Percentiles rank a stretch among this genome's conserved stretches.
Evolutionary conservation across 2,329 filamentous ascomycete species (phyloP).

Genomic region (Scleromitrula shiraiana): DNA sequence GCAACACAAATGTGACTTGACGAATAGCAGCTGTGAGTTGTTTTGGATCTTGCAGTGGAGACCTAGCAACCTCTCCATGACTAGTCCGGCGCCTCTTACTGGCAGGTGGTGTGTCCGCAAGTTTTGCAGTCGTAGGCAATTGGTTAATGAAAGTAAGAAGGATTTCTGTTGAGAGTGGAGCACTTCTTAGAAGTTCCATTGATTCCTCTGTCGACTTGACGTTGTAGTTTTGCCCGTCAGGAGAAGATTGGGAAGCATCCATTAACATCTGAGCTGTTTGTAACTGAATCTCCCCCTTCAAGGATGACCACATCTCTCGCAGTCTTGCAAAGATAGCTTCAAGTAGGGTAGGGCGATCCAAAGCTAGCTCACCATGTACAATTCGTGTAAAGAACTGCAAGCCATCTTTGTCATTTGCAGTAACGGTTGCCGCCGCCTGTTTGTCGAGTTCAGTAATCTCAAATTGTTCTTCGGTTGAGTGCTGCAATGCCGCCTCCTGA

Average conservation of each 20-base stretch:
- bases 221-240: conserved; percentile 27
- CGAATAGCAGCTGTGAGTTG: conserved; percentile 62
- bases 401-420: conserved; percentile 50
- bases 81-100: conserved; percentile 76
- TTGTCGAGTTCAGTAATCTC: conserved; percentile 41
- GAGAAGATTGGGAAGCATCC: conserved; percentile 43
- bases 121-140: conserved; percentile 63
- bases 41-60: conserved; percentile 52
- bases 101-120: conserved; percentile 63
- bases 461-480: conserved; percentile 42
- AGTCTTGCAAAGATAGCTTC: conserved; percentile 61
- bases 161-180: conserved; percentile 66
- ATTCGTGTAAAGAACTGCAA: conserved; percentile 44
- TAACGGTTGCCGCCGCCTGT: conserved; percentile 44
- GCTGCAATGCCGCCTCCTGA: conserved; percentile 40
- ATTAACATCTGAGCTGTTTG: conserved; percentile 56
- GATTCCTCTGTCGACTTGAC: conserved; percentile 48
- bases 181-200: conserved; percentile 62
- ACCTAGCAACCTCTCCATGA: conserved; percentile 56
- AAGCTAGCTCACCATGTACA: conserved; percentile 36
- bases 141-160: conserved; percentile 65
- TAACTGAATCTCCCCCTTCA: conserved; percentile 57
- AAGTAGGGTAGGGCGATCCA: conserved; percentile 45
- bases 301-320: conserved; percentile 60
- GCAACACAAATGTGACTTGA: conserved; percentile 78